Percentiles rank a stretch among this genome's conserved stretches.
Conservation (phyloP, 2,329 filamentous ascomycete species). For the Colletotrichum sp. region DNA sequence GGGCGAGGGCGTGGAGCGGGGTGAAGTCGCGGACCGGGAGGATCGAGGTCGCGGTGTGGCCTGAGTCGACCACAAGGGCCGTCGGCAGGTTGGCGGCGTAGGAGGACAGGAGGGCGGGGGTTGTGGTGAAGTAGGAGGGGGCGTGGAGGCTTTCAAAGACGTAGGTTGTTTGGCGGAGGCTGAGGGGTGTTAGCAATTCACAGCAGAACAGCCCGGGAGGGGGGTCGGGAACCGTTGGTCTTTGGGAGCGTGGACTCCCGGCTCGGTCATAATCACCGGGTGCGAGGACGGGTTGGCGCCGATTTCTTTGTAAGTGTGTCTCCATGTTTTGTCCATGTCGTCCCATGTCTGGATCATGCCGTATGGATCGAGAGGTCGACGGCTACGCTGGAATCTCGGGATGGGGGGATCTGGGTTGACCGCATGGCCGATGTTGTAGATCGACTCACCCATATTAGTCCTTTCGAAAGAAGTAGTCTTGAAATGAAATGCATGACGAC, state of each 20-base stretch:
- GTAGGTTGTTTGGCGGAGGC: background rate
- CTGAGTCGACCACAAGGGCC: background rate
- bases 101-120: background rate
- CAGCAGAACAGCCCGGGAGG: background rate
- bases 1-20: background rate
- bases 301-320: background rate
- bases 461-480: accelerated
- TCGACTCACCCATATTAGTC: background rate
- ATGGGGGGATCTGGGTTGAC: background rate
- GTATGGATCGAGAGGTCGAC: background rate
- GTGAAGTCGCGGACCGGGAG: background rate
- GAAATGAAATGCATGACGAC: background rate
- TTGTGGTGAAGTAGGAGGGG: background rate
- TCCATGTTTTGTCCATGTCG: background rate
- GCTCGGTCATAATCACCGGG: background rate
- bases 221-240: background rate
- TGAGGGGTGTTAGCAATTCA: background rate
- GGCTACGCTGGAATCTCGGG: background rate
- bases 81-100: constrained; percentile 4
- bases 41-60: background rate
- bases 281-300: background rate
- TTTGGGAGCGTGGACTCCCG: background rate
- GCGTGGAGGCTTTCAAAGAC: background rate
- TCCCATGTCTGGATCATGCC: background rate
- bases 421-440: background rate